Base-by-base conservation (phyloP, 1,284 basidiomycete genomes). In the Limonomyces culmigenus region DNA sequence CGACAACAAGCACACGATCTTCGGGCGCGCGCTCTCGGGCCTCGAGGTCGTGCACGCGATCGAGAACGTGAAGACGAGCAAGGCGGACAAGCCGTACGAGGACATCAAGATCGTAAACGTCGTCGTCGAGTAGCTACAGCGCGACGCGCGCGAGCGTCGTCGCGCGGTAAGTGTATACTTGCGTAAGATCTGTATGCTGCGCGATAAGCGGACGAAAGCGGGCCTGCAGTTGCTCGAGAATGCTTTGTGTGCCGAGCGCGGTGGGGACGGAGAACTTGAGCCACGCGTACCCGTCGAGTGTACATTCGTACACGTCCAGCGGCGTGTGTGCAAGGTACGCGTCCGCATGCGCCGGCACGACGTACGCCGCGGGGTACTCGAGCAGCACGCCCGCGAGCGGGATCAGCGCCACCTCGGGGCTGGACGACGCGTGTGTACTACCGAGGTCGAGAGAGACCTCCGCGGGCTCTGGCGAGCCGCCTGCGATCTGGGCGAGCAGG, bases 1-100 rank as follows among this genome's bases (percentile, higher is more conserved):
- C 37, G 86, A 93, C 56, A 92, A 88, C 52, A 98, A 98, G 51
- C 89, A 97, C 52, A 91, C 86, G 1, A 87, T 92, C 44, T 93
- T 93, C 48, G 87, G 88, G 6, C 74, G 87, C 11, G 79, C 86
- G 15, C 48, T 65, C 33, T 61, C 63, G 2, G 71, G 71, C 2
- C 56, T 75, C 48, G 65, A 72, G 50, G 69, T 71, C 14, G 55
- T 75, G 5, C 69, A 74, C 43, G 55, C 57, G 18, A 74, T 75
- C 41, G 71, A 74, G 49, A 65, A 70, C 41, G 64, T 62, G 37
- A 77, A 77, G 54, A 74, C 73, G 29, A 80, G 75, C 59, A 88
- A 91, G 58, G 57, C 65, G 36, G 86, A 93, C 51, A 85, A 84
- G 52, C 88, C 88, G 18, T 84, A 71, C 43, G 87, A 91, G 47